phyloP scores from a whole-genome alignment of 2,329 filamentous ascomycete genomes.

The Hypoxylon sp. region DNA sequence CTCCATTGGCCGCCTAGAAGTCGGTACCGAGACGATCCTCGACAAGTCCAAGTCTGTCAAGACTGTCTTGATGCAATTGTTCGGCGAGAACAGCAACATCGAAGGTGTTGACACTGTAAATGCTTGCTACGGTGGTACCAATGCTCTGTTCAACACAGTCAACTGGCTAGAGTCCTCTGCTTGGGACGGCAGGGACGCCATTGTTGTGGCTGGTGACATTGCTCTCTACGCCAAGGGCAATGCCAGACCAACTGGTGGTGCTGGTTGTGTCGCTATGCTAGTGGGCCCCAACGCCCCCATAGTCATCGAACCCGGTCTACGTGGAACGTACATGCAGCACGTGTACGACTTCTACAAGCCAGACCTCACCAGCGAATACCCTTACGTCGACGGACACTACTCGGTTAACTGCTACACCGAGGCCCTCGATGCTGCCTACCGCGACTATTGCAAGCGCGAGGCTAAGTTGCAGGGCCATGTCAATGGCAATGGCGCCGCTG shows the following conservation, averaged over 20 bases:
- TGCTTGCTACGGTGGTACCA: slow-evolving; percentile 89
- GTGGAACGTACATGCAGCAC: slow-evolving; percentile 85
- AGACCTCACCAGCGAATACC: slow-evolving; percentile 88
- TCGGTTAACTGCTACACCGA: slow-evolving; percentile 85
- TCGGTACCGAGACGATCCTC: slow-evolving; percentile 86
- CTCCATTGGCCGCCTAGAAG: slow-evolving; percentile 83
- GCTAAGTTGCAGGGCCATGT: slow-evolving; percentile 66
- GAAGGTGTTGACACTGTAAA: slow-evolving; percentile 88
- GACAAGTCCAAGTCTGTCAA: slow-evolving; percentile 95
- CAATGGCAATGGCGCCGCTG: slow-evolving; percentile 60
- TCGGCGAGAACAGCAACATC: slow-evolving; percentile 85
- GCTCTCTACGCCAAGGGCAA: slow-evolving; percentile 87
- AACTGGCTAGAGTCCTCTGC: slow-evolving; percentile 90
- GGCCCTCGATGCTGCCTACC: slow-evolving; percentile 85
- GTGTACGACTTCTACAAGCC: slow-evolving; percentile 94
- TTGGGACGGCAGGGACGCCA: slow-evolving; percentile 86
- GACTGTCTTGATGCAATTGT: slow-evolving; percentile 88
- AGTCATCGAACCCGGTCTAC: slow-evolving; percentile 81
- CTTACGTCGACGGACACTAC: slow-evolving; percentile 86
- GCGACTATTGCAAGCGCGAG: slow-evolving; percentile 83
- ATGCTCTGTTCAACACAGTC: slow-evolving; percentile 84
- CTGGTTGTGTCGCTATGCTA: slow-evolving; percentile 82
- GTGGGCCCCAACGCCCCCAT: slow-evolving; percentile 83
- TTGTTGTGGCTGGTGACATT: slow-evolving; percentile 86
- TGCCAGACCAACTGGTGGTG: slow-evolving; percentile 84